Percentiles rank a stretch among this genome's conserved stretches.
Conservation (phyloP, 192 early-diverging fungal species). For the Dimargaris verticillata region DNA sequence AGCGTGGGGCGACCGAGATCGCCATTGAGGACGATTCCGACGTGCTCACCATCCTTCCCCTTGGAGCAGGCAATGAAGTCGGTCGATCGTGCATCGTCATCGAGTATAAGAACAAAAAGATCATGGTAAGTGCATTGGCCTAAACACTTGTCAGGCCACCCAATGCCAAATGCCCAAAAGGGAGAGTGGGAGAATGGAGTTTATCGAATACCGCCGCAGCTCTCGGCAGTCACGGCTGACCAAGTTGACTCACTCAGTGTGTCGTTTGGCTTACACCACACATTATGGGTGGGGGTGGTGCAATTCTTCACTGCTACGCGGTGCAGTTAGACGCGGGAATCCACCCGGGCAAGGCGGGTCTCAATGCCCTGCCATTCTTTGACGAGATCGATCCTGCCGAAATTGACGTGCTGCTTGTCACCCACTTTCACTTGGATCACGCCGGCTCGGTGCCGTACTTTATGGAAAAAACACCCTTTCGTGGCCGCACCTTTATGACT, state of each 20-base stretch:
- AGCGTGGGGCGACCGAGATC: constrained; percentile 16
- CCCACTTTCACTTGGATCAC: constrained; percentile 95
- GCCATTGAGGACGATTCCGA: constrained; percentile 59
- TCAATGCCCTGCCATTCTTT: constrained; percentile 83
- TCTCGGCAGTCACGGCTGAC: too few relatives aligned
- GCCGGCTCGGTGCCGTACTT: constrained; percentile 92
- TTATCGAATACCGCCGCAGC: too few relatives aligned
- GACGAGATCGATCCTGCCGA: constrained; percentile 80
- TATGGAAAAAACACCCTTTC: constrained; percentile 92
- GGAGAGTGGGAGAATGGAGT: too few relatives aligned
- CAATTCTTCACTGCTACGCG: too few relatives aligned
- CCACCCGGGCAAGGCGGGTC: constrained; percentile 84
- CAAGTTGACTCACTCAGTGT: too few relatives aligned
- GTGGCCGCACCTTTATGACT: constrained; percentile 96
- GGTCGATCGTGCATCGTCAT: constrained; percentile 84
- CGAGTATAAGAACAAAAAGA: constrained; percentile 89
- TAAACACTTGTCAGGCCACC: too few relatives aligned
- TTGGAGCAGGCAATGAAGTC: constrained; percentile 96
- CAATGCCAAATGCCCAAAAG: too few relatives aligned
- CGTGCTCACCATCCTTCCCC: constrained; percentile 72
- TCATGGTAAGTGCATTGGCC: constrained; percentile 44
- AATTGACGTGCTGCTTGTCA: constrained; percentile 82
- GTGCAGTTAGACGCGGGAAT: constrained; percentile 83
- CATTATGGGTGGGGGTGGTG: too few relatives aligned
- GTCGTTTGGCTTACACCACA: too few relatives aligned